Evolutionary conservation across 768 basidiomycete species (phyloP).

Genomic region (Tulasnella sp.): DNA sequence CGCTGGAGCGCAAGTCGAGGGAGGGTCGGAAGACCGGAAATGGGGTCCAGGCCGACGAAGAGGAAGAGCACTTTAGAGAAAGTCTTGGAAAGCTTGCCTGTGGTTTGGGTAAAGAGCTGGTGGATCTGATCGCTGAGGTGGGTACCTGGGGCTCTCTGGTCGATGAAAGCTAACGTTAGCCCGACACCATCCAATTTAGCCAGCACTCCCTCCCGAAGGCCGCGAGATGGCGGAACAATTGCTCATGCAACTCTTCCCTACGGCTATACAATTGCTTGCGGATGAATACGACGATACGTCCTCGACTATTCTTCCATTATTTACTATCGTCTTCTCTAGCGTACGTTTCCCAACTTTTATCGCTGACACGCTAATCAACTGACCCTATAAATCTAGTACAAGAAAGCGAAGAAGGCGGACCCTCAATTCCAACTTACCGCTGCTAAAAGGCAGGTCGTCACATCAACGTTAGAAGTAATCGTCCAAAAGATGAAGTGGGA

Average conservation of each 20-base stretch:
- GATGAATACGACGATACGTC: constrained; percentile 89
- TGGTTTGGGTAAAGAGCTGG: constrained; percentile 72
- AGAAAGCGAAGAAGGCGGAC: constrained; percentile 51
- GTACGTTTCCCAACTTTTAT: constrained; percentile 49
- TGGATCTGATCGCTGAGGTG: constrained; percentile 77
- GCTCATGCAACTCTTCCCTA: constrained; percentile 66
- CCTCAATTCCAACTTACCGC: constrained; percentile 61
- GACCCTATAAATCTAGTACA: constrained; percentile 58
- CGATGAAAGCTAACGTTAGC: background rate
- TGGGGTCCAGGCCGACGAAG: constrained; percentile 63
- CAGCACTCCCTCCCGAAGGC: constrained; percentile 47
- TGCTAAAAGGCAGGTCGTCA: constrained; percentile 69
- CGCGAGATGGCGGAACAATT: constrained; percentile 61
- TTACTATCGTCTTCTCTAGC: constrained; percentile 66
- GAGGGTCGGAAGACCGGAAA: constrained; percentile 48
- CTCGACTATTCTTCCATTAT: constrained; percentile 75
- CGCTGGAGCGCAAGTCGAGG: constrained; percentile 73
- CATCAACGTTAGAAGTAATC: constrained; percentile 69
- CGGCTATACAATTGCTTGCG: constrained; percentile 82
- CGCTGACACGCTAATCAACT: constrained; percentile 23
- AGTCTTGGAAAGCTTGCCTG: constrained; percentile 82
- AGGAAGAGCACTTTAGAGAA: constrained; percentile 84
- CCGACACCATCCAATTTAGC: background rate
- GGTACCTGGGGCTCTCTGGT: constrained; percentile 32
- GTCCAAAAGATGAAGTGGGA: constrained; percentile 91